Percentiles rank a stretch among this genome's conserved stretches.
phyloP scores from a whole-genome alignment of 169 alveolate genomes.

The Miamiensis avidus region DNA sequence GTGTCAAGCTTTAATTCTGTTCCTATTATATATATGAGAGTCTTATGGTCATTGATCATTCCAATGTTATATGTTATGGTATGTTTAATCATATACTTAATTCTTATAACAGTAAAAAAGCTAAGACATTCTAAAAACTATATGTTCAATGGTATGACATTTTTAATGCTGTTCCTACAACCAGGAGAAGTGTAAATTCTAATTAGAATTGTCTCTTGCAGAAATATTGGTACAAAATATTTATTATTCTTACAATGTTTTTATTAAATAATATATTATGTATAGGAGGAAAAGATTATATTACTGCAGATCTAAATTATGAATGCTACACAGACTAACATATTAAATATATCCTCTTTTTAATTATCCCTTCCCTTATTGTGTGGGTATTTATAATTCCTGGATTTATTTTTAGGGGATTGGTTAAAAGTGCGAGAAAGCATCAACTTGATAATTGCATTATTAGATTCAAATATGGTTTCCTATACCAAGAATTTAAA shows the following conservation, averaged over 20 bases:
- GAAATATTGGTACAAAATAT: background rate
- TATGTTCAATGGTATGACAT: background rate
- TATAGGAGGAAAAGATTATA: slow-evolving; percentile 2
- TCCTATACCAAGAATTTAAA: slow-evolving; percentile 11
- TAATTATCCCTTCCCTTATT: background rate
- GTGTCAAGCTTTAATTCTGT: slow-evolving; percentile 3
- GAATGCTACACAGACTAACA: slow-evolving; percentile 5
- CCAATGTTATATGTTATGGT: background rate
- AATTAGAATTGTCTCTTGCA: background rate
- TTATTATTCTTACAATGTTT: background rate
- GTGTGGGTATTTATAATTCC: slow-evolving; percentile 13
- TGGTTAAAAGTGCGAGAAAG: background rate
- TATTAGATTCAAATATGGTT: slow-evolving; percentile 9
- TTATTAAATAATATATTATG: too few relatives aligned
- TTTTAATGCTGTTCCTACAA: background rate
- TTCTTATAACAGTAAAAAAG: background rate
- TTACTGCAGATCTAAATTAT: background rate
- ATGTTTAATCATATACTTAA: background rate
- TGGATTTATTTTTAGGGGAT: background rate
- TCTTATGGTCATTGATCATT: background rate
- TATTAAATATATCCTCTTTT: background rate
- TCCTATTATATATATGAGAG: slow-evolving; percentile 13
- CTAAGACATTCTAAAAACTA: background rate
- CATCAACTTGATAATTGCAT: background rate
- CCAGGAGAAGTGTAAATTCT: background rate